phyloP scores from a whole-genome alignment of 345 rosid species.

The Arabis hirsuta region DNA sequence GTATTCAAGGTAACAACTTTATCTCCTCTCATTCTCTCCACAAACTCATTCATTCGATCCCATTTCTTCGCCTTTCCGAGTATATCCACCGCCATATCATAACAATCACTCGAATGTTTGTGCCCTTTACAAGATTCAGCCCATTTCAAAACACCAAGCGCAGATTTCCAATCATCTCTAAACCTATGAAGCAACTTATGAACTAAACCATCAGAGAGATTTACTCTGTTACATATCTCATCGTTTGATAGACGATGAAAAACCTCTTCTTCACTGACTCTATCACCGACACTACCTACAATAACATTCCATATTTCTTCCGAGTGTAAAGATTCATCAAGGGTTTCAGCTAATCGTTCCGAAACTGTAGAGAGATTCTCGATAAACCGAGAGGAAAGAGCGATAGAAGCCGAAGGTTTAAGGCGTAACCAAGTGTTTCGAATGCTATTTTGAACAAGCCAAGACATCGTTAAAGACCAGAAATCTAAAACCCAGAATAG shows the following conservation, averaged over 20 bases:
- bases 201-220: slow-evolving; percentile 54
- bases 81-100: slow-evolving; percentile 67
- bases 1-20: slow-evolving; percentile 56
- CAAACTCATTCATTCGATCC: slow-evolving; percentile 63
- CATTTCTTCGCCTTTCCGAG: slow-evolving; percentile 72
- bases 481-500: slow-evolving; percentile 16
- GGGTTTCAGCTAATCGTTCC: slow-evolving; percentile 13
- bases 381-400: slow-evolving; percentile 31
- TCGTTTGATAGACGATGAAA: slow-evolving; percentile 49
- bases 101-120: slow-evolving; percentile 49
- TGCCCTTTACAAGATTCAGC: slow-evolving; percentile 56
- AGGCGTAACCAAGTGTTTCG: slow-evolving; percentile 28
- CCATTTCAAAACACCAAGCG: slow-evolving; percentile 78
- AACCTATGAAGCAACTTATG: slow-evolving; percentile 60
- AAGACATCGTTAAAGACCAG: slow-evolving; percentile 43
- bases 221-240: slow-evolving; percentile 44
- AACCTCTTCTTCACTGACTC: slow-evolving; percentile 59
- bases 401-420: slow-evolving; percentile 30
- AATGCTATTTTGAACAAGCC: slow-evolving; percentile 31
- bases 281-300: slow-evolving; percentile 43
- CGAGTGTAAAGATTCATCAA: slow-evolving; percentile 33
- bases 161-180: slow-evolving; percentile 84
- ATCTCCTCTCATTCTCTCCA: slow-evolving; percentile 58
- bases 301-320: slow-evolving; percentile 37
- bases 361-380: slow-evolving; percentile 38